phyloP scores from a whole-genome alignment of 192 early-diverging fungal genomes.

The Thamnidium elegans region DNA sequence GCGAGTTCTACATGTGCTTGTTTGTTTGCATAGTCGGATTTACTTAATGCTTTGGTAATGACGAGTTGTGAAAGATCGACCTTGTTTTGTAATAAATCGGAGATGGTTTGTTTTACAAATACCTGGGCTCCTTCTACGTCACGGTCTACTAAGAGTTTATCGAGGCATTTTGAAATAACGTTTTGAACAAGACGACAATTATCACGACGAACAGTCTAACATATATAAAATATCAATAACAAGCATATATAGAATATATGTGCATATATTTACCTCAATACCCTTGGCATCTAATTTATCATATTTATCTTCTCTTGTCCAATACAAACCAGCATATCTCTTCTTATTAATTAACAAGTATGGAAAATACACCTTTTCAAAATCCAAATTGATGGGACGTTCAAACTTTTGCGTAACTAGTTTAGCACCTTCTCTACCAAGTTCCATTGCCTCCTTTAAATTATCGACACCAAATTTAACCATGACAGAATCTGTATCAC shows the following conservation, averaged over 20 bases:
- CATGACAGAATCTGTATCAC: slow-evolving; percentile 99
- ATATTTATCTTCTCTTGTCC: slow-evolving; percentile 90
- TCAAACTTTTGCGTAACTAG: slow-evolving; percentile 85
- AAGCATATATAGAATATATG: not conserved
- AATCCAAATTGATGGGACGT: slow-evolving; percentile 96
- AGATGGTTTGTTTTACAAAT: slow-evolving; percentile 84
- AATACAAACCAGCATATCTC: slow-evolving; percentile 95
- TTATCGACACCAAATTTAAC: slow-evolving; percentile 88
- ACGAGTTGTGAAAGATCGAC: slow-evolving; percentile 95
- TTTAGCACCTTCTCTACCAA: slow-evolving; percentile 83
- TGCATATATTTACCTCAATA: slow-evolving; percentile 68
- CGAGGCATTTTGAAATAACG: slow-evolving; percentile 89
- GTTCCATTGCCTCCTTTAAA: slow-evolving; percentile 82
- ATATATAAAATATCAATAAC: not conserved
- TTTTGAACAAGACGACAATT: slow-evolving; percentile 88
- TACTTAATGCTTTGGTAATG: slow-evolving; percentile 93
- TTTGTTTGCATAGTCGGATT: slow-evolving; percentile 92
- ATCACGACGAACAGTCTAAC: slow-evolving; percentile 91
- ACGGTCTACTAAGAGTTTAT: slow-evolving; percentile 87
- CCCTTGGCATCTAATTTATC: slow-evolving; percentile 98
- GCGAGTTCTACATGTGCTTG: slow-evolving; percentile 97
- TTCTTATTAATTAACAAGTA: slow-evolving; percentile 99
- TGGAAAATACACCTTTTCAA: slow-evolving; percentile 98
- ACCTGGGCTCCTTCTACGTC: slow-evolving; percentile 83
- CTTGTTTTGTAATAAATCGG: slow-evolving; percentile 95